Percentiles rank a stretch among this genome's conserved stretches.
Evolutionary conservation across 306 rosid species (phyloP).

Genomic region (Hippophae tibetana): DNA sequence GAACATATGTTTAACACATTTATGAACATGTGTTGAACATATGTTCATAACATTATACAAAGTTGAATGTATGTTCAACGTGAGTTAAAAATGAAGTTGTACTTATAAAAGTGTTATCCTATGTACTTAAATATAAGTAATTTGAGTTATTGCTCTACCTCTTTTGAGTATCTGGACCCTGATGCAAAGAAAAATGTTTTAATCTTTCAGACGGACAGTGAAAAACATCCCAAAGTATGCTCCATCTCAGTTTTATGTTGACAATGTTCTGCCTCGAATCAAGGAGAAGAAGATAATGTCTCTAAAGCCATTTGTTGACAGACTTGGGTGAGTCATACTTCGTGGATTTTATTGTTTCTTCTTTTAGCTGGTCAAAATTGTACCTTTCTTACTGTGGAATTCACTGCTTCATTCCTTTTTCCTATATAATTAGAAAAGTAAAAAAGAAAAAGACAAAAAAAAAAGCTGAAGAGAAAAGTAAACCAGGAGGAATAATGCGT

Average conservation of each 20-base stretch:
- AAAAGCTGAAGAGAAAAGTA: neutral
- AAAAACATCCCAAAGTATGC: constrained; percentile 98
- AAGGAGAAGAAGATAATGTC: constrained; percentile 99
- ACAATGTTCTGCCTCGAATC: constrained; percentile 93
- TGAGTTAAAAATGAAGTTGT: too few species aligned
- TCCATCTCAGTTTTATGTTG: constrained; percentile 90
- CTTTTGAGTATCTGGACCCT: constrained; percentile 19
- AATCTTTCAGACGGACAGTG: constrained; percentile 76
- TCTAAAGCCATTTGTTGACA: constrained; percentile 93
- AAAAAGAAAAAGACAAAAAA: neutral
- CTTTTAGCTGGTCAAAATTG: neutral
- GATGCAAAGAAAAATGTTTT: constrained; percentile 21
- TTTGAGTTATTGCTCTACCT: constrained; percentile 1
- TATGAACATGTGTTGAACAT: too few species aligned
- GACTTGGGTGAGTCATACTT: constrained; percentile 73
- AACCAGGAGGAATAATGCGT: too few species aligned
- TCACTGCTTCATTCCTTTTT: neutral
- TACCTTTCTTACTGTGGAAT: neutral
- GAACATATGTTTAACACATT: too few species aligned
- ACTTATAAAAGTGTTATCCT: too few species aligned
- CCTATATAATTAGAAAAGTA: too few species aligned
- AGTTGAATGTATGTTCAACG: too few species aligned
- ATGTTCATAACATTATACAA: too few species aligned
- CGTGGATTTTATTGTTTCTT: constrained; percentile 1
- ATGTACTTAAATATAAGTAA: neutral